Percentiles rank a stretch among this genome's conserved stretches.
These are phyloP conservation scores for Aspergillus funiculosus DNA, from an alignment of 495 filamentous ascomycete genomes.

Conservation along the genomic window DNA sequence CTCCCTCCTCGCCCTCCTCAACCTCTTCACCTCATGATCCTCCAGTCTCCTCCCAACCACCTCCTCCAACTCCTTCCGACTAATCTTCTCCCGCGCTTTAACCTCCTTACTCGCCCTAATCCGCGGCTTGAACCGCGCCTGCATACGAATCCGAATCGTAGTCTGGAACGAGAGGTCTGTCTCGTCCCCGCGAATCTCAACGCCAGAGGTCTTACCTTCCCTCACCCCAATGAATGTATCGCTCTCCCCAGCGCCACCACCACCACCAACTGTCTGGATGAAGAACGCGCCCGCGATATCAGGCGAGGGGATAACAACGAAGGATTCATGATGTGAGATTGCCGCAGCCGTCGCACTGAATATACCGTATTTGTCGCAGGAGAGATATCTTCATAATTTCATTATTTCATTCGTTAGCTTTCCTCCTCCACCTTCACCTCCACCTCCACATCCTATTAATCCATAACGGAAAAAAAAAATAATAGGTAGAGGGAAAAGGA, in stretches of 20 bases:
- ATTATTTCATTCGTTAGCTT: not conserved
- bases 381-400: conserved; percentile 52
- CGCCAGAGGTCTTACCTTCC: conserved; percentile 28
- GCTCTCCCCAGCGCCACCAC: conserved; percentile 40
- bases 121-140: conserved; percentile 85
- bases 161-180: conserved; percentile 65
- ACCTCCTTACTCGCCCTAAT: conserved; percentile 70
- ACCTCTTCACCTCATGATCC: conserved; percentile 74
- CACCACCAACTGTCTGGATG: conserved; percentile 51
- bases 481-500: not conserved
- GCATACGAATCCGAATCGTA: conserved; percentile 81
- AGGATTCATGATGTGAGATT: conserved; percentile 75
- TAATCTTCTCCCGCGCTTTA: conserved; percentile 78
- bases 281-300: conserved; percentile 57
- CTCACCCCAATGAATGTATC: conserved; percentile 50
- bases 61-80: conserved; percentile 78
- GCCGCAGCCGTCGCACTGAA: conserved; percentile 73
- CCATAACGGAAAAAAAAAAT: conserved; percentile 2
- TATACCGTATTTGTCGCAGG: conserved; percentile 76
- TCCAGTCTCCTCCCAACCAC: conserved; percentile 69
- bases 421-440: not conserved
- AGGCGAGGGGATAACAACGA: conserved; percentile 60
- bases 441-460: not conserved
- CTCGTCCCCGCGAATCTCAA: conserved; percentile 71
- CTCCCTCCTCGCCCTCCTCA: conserved; percentile 79